Base-by-base conservation (phyloP, 345 rosid species). In the Turritis glabra region DNA sequence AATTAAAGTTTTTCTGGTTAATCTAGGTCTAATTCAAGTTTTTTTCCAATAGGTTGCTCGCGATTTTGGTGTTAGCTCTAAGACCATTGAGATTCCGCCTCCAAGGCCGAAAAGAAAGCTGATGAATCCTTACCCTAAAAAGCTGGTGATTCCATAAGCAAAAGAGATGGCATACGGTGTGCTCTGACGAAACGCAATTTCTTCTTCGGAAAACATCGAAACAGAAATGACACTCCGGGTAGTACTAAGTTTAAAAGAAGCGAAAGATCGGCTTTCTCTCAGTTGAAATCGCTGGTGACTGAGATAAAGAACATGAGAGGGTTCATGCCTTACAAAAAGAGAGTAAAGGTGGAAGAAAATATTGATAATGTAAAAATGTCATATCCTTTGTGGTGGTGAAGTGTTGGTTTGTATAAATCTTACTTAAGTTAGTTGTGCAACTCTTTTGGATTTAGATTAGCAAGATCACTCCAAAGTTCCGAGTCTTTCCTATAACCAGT, bases 51-150 rank as follows among this genome's bases (percentile, higher is more conserved):
- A 87, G 92, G 95, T 86, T 38, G 82, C 77, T 51, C 85, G 90
- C 1, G 91, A 87, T 33, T 61, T 27, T 57, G 64, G 64, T 56
- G 73, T 72, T 59, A 81, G 59, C 80, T 63, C 84, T 11, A 61
- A 80, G 25, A 72, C 89, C n/a, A 80, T 91, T 37, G 95, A 87
- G 79, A 91, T 91, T 60, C 97, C 95, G 3, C 97, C 95, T 63
- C 95, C 97, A 7, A 83, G 97, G 52, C 97, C 92, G 5, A 91
- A 91, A 66, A 58, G 97, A 61, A 91, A 89, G 56, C 95, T 92
- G 1, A 64, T 77, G 82, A 95, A 91, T 75, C 95, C 97, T 76
- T 91, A 91, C 72, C 97, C 97, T 54, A 85, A 95, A 1, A 91
- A 91, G 82, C 46, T 78, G 9, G 79, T 60, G 51, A 75, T 83